These are phyloP conservation scores for Tagetes patula DNA, from an alignment of 129 eudicot genomes.

Conservation along the genomic window DNA sequence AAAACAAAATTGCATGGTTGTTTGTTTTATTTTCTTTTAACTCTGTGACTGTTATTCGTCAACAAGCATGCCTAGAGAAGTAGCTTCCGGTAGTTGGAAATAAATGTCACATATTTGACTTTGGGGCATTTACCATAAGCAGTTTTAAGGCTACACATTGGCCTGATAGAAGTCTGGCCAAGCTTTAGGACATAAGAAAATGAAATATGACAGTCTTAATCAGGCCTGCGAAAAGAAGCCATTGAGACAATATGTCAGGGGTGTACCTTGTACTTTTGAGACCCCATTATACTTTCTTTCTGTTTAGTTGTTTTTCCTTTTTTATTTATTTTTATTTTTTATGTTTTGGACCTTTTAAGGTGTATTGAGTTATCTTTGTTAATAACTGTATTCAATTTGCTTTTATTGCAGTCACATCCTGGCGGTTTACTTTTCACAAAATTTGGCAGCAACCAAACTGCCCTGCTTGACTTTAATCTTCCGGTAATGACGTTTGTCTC, in stretches of 20 bases:
- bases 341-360: background rate
- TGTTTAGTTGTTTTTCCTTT: background rate
- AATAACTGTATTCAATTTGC: constrained; percentile 9
- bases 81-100: background rate
- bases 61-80: background rate
- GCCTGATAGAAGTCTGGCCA: background rate
- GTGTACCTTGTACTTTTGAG: background rate
- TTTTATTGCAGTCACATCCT: constrained; percentile 70
- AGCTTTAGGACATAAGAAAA: background rate
- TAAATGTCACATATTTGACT: background rate
- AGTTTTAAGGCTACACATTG: background rate
- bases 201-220: background rate
- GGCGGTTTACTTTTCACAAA: constrained; percentile 89
- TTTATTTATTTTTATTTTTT: background rate
- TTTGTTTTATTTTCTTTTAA: background rate
- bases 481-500: constrained; percentile 48
- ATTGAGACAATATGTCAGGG: background rate
- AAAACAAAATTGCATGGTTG: background rate
- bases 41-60: background rate
- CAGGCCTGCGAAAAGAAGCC: background rate
- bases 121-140: constrained; percentile 5
- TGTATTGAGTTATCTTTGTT: background rate
- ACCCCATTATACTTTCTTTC: background rate
- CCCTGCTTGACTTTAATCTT: constrained; percentile 79
- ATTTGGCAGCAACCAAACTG: constrained; percentile 88